Percentiles rank a stretch among this genome's conserved stretches.
Evolutionary conservation across 208 protist genomes (phyloP).

Genomic region (Acanthamoeba pearcei): DNA sequence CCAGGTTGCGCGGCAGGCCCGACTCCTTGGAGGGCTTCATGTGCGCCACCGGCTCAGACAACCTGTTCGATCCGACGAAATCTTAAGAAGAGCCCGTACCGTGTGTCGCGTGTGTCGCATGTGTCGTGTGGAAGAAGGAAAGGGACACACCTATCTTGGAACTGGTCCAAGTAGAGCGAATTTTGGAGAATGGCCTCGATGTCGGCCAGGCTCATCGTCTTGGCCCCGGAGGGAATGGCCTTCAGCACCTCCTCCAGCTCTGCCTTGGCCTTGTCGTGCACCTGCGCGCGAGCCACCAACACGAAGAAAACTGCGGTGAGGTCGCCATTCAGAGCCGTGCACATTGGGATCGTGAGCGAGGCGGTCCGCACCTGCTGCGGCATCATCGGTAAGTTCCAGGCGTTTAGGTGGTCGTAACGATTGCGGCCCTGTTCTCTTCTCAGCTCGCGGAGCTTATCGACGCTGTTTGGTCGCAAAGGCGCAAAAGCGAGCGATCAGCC

Average conservation of each 20-base stretch:
- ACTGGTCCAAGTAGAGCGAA: constrained; percentile 54
- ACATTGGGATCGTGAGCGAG: neutral
- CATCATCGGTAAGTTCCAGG: constrained; percentile 27
- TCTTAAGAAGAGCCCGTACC: neutral
- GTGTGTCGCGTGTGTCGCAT: neutral
- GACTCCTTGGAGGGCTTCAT: constrained; percentile 7
- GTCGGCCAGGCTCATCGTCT: neutral
- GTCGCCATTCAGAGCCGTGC: neutral
- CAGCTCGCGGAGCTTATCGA: constrained; percentile 28
- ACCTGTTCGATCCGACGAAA: neutral
- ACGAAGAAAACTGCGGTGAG: neutral
- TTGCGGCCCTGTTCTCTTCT: neutral
- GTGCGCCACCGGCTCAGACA: neutral
- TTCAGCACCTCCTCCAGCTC: constrained; percentile 14
- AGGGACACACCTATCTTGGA: constrained; percentile 35
- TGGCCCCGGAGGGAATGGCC: neutral
- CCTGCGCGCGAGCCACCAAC: neutral
- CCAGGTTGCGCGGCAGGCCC: constrained; percentile 18
- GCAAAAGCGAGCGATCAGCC: neutral
- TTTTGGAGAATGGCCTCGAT: constrained; percentile 57
- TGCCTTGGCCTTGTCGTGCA: neutral
- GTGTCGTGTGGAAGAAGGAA: neutral
- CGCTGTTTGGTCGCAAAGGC: neutral
- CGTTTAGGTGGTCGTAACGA: constrained; percentile 49
- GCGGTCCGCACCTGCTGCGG: constrained; percentile 11